Evolutionary conservation across 2,329 filamentous ascomycete species (phyloP).

Genomic region (Volutella citrinella): DNA sequence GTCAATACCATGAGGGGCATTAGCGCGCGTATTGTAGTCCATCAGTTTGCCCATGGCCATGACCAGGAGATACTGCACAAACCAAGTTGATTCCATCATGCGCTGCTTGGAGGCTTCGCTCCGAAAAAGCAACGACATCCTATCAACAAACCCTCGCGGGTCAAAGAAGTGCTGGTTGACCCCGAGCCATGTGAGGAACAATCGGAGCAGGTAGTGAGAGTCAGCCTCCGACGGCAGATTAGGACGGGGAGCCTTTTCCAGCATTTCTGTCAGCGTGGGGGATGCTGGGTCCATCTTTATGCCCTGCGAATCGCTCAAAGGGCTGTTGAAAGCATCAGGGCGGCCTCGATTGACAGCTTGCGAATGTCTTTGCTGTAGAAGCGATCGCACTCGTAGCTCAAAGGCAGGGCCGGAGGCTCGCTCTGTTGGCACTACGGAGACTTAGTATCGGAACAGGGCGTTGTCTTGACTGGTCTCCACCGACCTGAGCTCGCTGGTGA

Average conservation of each 20-base stretch:
- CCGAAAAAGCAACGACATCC: constrained; percentile 22
- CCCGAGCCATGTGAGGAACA: constrained; percentile 23
- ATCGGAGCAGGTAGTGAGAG: constrained; percentile 19
- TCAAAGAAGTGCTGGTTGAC: constrained; percentile 29
- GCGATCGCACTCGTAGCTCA: constrained; percentile 18
- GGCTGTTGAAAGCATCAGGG: constrained; percentile 25
- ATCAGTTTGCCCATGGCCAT: constrained; percentile 29
- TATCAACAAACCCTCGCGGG: constrained; percentile 22
- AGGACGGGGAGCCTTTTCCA: constrained; percentile 21
- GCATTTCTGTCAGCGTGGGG: constrained; percentile 5
- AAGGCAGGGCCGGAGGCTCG: constrained; percentile 20
- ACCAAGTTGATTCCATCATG: constrained; percentile 23
- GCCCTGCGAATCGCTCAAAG: constrained; percentile 22
- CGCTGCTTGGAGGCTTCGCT: constrained; percentile 11
- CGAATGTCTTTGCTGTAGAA: constrained; percentile 18
- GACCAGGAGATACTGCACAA: constrained; percentile 25
- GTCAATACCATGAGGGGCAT: constrained; percentile 19
- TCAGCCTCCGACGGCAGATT: constrained; percentile 14
- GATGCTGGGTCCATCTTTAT: constrained; percentile 11
- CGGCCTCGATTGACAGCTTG: constrained; percentile 10
- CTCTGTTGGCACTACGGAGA: too few relatives aligned
- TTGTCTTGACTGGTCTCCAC: not conserved
- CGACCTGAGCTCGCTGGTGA: constrained; percentile 7
- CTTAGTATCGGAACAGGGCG: not conserved
- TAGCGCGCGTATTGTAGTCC: too few relatives aligned